These are phyloP conservation scores for Penicillium psychrofluorescens DNA, from an alignment of 495 filamentous ascomycete genomes.

Conservation along the genomic window DNA sequence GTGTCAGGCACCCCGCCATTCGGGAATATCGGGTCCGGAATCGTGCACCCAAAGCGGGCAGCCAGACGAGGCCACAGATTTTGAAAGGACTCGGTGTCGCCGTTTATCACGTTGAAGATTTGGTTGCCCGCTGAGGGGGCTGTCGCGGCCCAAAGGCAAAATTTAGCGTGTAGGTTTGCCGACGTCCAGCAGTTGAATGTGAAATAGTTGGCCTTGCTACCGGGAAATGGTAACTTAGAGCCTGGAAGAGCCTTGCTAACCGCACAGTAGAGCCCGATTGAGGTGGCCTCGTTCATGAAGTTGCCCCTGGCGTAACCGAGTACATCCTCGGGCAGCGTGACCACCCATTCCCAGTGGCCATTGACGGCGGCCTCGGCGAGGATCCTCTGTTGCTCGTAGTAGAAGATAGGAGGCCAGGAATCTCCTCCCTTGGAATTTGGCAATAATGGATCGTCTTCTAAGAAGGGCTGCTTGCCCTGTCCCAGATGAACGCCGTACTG, in stretches of 20 bases:
- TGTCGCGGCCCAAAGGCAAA: constrained; percentile 45
- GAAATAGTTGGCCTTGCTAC: constrained; percentile 39
- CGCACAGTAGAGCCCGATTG: constrained; percentile 43
- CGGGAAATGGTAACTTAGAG: constrained; percentile 39
- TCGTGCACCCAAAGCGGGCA: constrained; percentile 32
- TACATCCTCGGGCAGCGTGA: constrained; percentile 50
- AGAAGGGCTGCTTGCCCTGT: constrained; percentile 34
- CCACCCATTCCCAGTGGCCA: constrained; percentile 33
- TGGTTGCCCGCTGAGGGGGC: constrained; percentile 38
- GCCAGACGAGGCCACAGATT: constrained; percentile 49
- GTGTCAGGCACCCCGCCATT: constrained; percentile 3
- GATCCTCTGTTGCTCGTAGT: constrained; percentile 38
- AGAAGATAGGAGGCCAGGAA: constrained; percentile 26
- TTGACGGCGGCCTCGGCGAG: constrained; percentile 21
- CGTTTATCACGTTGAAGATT: constrained; percentile 51
- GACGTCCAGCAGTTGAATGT: constrained; percentile 45
- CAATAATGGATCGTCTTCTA: constrained; percentile 37
- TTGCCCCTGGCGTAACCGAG: constrained; percentile 38
- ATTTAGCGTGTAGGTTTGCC: constrained; percentile 42
- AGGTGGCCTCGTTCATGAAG: constrained; percentile 50
- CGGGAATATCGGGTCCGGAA: constrained; percentile 40
- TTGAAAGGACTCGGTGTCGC: constrained; percentile 47
- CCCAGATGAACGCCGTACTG: constrained; percentile 53
- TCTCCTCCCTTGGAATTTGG: constrained; percentile 9
- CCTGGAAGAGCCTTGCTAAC: constrained; percentile 40